Percentiles rank a stretch among this genome's conserved stretches.
Evolutionary conservation across 805 yeast genomes (phyloP).

Genomic region (Suhomyces tanzawaensis): DNA sequence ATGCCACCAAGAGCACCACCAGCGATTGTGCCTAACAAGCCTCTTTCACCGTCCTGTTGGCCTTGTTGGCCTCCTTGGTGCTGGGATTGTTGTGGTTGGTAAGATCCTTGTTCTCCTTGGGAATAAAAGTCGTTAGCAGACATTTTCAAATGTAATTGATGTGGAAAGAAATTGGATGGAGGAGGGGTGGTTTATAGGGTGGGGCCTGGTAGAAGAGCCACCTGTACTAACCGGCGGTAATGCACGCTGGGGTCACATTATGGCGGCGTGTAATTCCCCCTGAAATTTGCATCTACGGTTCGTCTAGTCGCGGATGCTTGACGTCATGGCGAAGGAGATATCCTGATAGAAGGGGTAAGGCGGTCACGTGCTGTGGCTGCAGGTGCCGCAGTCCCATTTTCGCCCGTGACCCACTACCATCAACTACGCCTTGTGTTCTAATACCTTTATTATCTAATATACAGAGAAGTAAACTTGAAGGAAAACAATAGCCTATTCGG

Average conservation of each 20-base stretch:
- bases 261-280: no score
- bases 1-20: conserved; percentile 33
- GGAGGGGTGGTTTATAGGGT: neutral
- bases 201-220: neutral
- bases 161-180: neutral
- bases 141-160: conserved; percentile 14
- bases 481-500: neutral
- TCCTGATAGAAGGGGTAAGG: no score
- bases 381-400: no score
- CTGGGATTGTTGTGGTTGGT: conserved; percentile 12
- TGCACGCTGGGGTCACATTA: no score
- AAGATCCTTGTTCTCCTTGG: conserved; percentile 22
- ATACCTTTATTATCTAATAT: neutral
- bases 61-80: conserved; percentile 11
- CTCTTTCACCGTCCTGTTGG: conserved; percentile 26
- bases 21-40: conserved; percentile 23
- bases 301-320: no score
- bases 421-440: no score
- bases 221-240: neutral
- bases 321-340: no score
- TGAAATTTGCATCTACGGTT: no score
- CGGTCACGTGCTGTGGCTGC: no score
- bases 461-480: neutral
- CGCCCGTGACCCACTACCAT: no score
- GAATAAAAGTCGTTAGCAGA: conserved; percentile 29